phyloP scores from a whole-genome alignment of 345 rosid genomes.

The Camelina sativa region DNA sequence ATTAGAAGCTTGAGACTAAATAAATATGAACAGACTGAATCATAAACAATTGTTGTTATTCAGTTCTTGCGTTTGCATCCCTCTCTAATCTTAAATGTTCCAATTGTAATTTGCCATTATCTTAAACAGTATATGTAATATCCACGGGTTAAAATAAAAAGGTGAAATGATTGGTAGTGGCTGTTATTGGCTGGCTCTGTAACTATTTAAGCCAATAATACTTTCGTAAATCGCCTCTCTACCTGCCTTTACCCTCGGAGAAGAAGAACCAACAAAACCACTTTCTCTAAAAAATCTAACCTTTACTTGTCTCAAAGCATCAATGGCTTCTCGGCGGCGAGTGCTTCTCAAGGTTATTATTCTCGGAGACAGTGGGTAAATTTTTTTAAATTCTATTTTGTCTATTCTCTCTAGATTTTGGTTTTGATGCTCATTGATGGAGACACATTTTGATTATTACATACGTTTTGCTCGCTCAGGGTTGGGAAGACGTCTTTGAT shows the following conservation, averaged over 20 bases:
- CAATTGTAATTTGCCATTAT: not conserved
- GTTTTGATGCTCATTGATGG: not conserved
- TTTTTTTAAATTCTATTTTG: not conserved
- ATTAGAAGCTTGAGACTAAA: conserved; percentile 17
- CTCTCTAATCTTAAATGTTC: conserved; percentile 8
- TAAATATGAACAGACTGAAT: not conserved
- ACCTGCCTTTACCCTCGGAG: not conserved
- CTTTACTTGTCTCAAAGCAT: conserved; percentile 12
- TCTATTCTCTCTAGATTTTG: not conserved
- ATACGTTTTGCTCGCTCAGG: conserved; percentile 46
- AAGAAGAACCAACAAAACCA: not conserved
- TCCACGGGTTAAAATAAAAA: too few relatives aligned
- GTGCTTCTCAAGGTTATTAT: conserved; percentile 84
- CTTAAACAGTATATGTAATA: not conserved
- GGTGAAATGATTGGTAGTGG: not conserved
- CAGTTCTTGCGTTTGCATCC: not conserved
- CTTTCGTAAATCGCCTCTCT: not conserved
- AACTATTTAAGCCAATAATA: not conserved
- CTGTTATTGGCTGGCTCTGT: conserved; percentile 26
- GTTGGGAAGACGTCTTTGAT: conserved; percentile 91
- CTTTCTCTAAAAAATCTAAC: not conserved
- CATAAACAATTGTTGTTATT: not conserved
- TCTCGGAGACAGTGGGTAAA: conserved; percentile 89
- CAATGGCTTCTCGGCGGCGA: conserved; percentile 83
- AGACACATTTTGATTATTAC: not conserved